Conservation (phyloP, 306 rosid genomes). For the Glycine latifolia region DNA sequence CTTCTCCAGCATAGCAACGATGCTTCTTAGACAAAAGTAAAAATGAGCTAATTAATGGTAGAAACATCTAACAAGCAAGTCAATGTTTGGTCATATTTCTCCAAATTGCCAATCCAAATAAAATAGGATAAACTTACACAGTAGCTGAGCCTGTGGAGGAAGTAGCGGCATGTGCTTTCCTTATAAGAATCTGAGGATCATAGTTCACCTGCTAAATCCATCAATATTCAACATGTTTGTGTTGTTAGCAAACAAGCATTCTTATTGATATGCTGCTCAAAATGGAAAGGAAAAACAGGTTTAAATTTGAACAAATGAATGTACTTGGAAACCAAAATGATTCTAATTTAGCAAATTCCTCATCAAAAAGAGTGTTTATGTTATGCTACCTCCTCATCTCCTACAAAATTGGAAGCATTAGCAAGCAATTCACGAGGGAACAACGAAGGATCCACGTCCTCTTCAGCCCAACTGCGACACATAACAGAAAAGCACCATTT, state of each 20-base stretch:
- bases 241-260: conserved; percentile 38
- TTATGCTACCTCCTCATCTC: conserved; percentile 71
- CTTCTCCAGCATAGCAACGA: conserved; percentile 84
- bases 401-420: conserved; percentile 68
- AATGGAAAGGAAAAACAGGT: neutral
- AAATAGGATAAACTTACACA: conserved; percentile 61
- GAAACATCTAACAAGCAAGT: conserved; percentile 5
- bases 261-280: neutral
- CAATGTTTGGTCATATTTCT: conserved; percentile 1
- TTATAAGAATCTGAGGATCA: conserved; percentile 81
- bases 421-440: conserved; percentile 86
- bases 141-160: conserved; percentile 90
- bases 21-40: conserved; percentile 55
- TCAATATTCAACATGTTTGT: conserved; percentile 11
- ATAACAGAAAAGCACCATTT: conserved; percentile 17
- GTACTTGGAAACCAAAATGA: neutral
- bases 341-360: conserved; percentile 1
- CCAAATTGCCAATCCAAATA: conserved; percentile 6
- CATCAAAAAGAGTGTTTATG: conserved; percentile 4
- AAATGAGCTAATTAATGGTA: neutral
- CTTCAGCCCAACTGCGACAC: conserved; percentile 80
- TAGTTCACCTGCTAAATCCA: conserved; percentile 71
- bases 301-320: neutral
- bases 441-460: conserved; percentile 85
- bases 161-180: conserved; percentile 93